These are phyloP conservation scores for Calonectria naviculata DNA, from an alignment of 2,329 filamentous ascomycete species.

Conservation along the genomic window DNA sequence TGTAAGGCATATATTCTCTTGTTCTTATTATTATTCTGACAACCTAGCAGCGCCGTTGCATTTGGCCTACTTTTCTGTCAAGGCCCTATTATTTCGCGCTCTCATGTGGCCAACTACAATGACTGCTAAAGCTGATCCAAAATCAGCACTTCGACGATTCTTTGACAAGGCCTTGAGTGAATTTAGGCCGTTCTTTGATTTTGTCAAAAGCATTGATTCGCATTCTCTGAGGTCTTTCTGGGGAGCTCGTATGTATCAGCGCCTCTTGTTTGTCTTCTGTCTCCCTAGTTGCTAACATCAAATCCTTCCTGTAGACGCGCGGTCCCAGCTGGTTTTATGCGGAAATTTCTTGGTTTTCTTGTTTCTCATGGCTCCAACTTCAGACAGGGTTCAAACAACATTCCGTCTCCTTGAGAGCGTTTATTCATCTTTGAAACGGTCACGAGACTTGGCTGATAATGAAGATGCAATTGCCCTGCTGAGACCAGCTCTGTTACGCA, in stretches of 20 bases:
- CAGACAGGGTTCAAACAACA: slow-evolving; percentile 28
- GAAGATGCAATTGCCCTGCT: slow-evolving; percentile 27
- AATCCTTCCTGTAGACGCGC: slow-evolving; percentile 9
- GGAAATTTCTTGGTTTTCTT: slow-evolving; percentile 53
- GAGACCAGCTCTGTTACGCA: slow-evolving; percentile 37
- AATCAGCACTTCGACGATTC: slow-evolving; percentile 34
- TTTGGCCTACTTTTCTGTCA: slow-evolving; percentile 46
- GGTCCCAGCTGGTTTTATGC: slow-evolving; percentile 49
- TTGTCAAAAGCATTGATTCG: slow-evolving; percentile 33
- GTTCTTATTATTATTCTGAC: not conserved
- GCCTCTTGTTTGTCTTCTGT: not conserved
- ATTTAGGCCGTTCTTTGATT: slow-evolving; percentile 41
- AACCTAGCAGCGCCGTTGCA: slow-evolving; percentile 34
- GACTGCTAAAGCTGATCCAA: slow-evolving; percentile 40
- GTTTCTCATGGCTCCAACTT: slow-evolving; percentile 47
- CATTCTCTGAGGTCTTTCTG: slow-evolving; percentile 18
- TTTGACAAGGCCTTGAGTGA: slow-evolving; percentile 34
- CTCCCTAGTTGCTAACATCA: not conserved
- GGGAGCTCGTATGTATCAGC: slow-evolving; percentile 16
- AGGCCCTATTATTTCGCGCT: slow-evolving; percentile 47
- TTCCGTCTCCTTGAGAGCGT: slow-evolving; percentile 37
- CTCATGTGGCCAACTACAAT: slow-evolving; percentile 51
- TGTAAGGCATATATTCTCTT: not conserved
- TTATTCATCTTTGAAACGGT: slow-evolving; percentile 29
- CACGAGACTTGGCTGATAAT: slow-evolving; percentile 24